Evolutionary conservation across 1,284 basidiomycete species (phyloP).

Genomic region (Porogramme epimiltina): DNA sequence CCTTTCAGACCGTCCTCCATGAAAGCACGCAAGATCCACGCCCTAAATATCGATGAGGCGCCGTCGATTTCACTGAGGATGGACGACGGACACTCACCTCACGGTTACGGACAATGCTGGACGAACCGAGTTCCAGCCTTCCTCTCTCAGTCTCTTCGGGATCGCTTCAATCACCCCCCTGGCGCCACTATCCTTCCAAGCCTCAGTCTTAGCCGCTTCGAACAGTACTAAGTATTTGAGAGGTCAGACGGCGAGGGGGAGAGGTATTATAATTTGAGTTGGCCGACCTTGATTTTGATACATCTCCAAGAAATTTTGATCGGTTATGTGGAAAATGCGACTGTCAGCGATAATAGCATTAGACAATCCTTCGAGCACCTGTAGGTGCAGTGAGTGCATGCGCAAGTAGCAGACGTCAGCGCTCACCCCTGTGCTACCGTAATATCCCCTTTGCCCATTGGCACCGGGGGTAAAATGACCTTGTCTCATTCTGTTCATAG

Average conservation of each 20-base stretch:
- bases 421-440: slow-evolving; percentile 4
- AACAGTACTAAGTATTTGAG: slow-evolving; percentile 30
- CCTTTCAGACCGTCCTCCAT: slow-evolving; percentile 23
- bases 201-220: slow-evolving; percentile 30
- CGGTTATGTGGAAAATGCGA: slow-evolving; percentile 35
- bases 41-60: not conserved
- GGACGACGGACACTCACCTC: slow-evolving; percentile 38
- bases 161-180: slow-evolving; percentile 35
- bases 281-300: slow-evolving; percentile 38
- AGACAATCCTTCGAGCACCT: slow-evolving; percentile 31
- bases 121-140: slow-evolving; percentile 42
- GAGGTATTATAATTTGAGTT: not conserved
- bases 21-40: slow-evolving; percentile 27
- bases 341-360: slow-evolving; percentile 38
- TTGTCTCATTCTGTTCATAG: not conserved
- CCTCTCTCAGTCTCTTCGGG: slow-evolving; percentile 30
- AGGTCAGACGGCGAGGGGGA: not conserved
- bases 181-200: slow-evolving; percentile 34
- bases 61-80: no score
- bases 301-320: slow-evolving; percentile 26
- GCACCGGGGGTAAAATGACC: not conserved
- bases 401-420: not conserved
- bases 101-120: slow-evolving; percentile 41
- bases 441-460: slow-evolving; percentile 1
- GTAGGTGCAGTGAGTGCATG: not conserved